Conservation (phyloP, 306 rosid species). For the Crataegus laevigata region DNA sequence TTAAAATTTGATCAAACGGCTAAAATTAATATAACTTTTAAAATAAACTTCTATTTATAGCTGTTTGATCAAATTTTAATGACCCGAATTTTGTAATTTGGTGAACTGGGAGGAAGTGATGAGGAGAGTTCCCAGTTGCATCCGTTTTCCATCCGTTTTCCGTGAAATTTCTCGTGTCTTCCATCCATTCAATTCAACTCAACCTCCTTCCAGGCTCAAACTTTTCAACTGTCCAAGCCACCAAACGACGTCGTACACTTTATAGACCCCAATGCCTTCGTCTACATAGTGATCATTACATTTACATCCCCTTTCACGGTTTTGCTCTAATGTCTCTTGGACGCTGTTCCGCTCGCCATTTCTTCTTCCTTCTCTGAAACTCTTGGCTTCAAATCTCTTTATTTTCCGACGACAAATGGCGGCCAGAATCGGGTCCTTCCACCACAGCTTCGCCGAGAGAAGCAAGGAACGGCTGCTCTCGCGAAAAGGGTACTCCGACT, state of each 20-base stretch:
- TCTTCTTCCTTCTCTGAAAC: not conserved
- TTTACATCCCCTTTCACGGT: not conserved
- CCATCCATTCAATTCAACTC: not conserved
- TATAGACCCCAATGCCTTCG: not conserved
- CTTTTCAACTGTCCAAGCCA: not conserved
- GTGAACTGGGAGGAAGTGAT: fast-evolving
- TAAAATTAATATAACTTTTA: too few relatives aligned
- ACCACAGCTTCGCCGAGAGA: slow-evolving; percentile 54
- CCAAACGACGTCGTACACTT: not conserved
- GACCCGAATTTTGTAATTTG: fast-evolving
- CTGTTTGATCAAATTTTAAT: too few relatives aligned
- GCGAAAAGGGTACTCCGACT: slow-evolving; percentile 33
- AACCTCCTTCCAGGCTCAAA: not conserved
- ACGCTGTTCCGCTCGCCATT: not conserved
- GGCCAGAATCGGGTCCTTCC: slow-evolving; percentile 38
- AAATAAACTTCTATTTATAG: fast-evolving
- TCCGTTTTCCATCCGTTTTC: not conserved
- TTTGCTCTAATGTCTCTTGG: not conserved
- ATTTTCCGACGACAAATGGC: slow-evolving; percentile 12
- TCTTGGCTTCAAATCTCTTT: not conserved
- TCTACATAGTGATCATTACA: not conserved
- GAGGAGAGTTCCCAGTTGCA: not conserved
- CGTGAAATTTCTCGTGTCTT: not conserved
- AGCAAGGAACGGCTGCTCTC: slow-evolving; percentile 49
- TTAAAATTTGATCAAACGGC: too few relatives aligned